Evolutionary conservation across 2,329 filamentous ascomycete genomes (phyloP).

Genomic region (Hyphodiscus sp.): DNA sequence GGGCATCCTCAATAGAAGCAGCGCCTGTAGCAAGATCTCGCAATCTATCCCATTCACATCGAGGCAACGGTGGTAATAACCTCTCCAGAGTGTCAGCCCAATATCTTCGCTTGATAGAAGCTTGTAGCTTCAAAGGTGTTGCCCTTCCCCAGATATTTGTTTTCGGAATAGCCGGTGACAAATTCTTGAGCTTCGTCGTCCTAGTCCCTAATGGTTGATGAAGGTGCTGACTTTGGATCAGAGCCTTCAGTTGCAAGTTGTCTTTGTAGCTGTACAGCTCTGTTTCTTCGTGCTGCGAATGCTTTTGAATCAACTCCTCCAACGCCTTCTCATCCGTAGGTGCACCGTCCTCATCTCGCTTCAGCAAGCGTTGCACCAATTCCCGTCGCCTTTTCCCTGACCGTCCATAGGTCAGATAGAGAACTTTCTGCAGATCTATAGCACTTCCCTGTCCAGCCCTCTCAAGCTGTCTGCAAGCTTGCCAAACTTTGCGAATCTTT

Average conservation of each 20-base stretch:
- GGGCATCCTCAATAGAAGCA: conserved; percentile 9
- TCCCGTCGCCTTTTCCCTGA: conserved; percentile 44
- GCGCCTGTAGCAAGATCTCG: conserved; percentile 36
- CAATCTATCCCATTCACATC: conserved; percentile 50
- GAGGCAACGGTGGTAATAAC: conserved; percentile 47
- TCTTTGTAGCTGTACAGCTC: background rate
- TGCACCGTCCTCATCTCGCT: conserved; percentile 25
- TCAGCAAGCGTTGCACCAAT: conserved; percentile 38
- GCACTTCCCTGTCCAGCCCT: conserved; percentile 48
- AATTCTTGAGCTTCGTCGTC: conserved; percentile 10
- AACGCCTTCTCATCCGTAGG: conserved; percentile 38
- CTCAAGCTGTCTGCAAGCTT: conserved; percentile 41
- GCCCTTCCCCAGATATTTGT: conserved; percentile 46
- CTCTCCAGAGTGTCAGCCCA: conserved; percentile 42
- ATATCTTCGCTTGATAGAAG: conserved; percentile 40
- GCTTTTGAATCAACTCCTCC: conserved; percentile 23
- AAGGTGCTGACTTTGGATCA: conserved; percentile 21
- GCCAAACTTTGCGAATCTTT: conserved; percentile 35
- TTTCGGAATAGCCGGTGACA: conserved; percentile 34
- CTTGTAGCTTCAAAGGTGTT: conserved; percentile 32
- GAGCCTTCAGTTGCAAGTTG: conserved; percentile 15
- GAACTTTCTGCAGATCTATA: conserved; percentile 40
- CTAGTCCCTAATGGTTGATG: conserved; percentile 9
- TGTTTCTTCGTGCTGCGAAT: background rate
- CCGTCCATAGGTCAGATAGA: conserved; percentile 47